A percentile compares a stretch with the other conserved stretches of the same genome.
Evolutionary conservation across 371 early-diverging fungal genomes (phyloP).

Genomic region (Syncephalastrum sp.): DNA sequence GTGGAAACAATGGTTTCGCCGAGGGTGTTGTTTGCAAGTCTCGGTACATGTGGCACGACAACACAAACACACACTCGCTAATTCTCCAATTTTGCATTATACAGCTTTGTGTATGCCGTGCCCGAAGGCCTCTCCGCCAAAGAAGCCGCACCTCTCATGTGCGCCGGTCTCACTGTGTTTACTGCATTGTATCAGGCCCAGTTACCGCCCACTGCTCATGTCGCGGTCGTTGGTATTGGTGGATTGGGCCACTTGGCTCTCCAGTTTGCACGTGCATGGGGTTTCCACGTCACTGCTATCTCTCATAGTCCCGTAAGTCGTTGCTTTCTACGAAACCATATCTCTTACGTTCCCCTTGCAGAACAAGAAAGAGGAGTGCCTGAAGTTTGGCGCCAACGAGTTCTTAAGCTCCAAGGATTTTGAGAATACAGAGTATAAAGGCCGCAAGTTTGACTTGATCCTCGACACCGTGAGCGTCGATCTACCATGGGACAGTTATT

Average conservation of each 20-base stretch:
- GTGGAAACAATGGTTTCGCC: constrained; percentile 49
- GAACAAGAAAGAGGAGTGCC: constrained; percentile 64
- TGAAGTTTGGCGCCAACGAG: constrained; percentile 66
- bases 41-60: constrained; percentile 11
- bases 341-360: constrained; percentile 12
- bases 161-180: constrained; percentile 69
- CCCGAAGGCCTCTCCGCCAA: constrained; percentile 48
- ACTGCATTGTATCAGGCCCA: constrained; percentile 47
- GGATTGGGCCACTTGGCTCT: constrained; percentile 72
- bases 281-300: constrained; percentile 50
- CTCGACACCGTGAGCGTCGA: constrained; percentile 47
- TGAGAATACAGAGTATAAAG: constrained; percentile 19
- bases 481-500: constrained; percentile 46
- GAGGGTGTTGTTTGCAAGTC: constrained; percentile 45
- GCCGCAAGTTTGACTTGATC: constrained; percentile 46
- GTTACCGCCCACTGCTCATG: constrained; percentile 46
- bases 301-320: constrained; percentile 23
- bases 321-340: background rate
- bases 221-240: constrained; percentile 73
- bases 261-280: constrained; percentile 63
- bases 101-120: constrained; percentile 47
- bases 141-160: constrained; percentile 61
- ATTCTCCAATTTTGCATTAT: background rate
- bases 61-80: background rate
- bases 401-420: constrained; percentile 48